phyloP scores from a whole-genome alignment of 1,139 yeast species.

The Pichia sp. region DNA sequence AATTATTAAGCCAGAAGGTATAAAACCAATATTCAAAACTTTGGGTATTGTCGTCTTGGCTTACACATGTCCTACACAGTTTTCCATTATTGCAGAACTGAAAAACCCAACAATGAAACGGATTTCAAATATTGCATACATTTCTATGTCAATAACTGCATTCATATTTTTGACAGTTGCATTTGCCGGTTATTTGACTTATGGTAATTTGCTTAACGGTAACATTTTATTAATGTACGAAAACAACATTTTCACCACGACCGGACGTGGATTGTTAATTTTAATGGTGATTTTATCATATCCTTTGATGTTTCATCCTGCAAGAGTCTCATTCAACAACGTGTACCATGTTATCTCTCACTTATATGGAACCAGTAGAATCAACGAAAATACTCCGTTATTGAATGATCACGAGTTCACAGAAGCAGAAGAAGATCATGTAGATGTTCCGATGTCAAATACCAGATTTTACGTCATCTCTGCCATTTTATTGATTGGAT shows the following conservation, averaged over 20 bases:
- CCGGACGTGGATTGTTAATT: conserved; percentile 72
- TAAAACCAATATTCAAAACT: conserved; percentile 61
- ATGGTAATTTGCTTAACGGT: conserved; percentile 71
- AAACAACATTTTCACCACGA: conserved; percentile 37
- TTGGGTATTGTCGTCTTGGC: conserved; percentile 93
- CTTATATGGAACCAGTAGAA: conserved; percentile 1
- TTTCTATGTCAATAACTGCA: conserved; percentile 51
- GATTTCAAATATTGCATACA: conserved; percentile 42
- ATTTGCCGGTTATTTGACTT: conserved; percentile 74
- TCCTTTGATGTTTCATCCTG: conserved; percentile 91
- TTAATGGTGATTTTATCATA: conserved; percentile 79
- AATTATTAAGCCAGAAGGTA: conserved; percentile 44
- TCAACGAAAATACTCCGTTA: conserved; percentile 9
- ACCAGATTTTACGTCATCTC: conserved; percentile 42
- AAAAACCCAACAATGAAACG: conserved; percentile 44
- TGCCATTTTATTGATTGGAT: conserved; percentile 32
- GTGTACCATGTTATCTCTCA: conserved; percentile 44
- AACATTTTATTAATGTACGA: conserved; percentile 69
- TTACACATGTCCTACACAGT: conserved; percentile 92
- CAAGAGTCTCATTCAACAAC: conserved; percentile 77
- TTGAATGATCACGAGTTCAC: conserved; percentile 1
- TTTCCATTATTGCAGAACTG: conserved; percentile 81
- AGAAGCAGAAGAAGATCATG: conserved; percentile 4
- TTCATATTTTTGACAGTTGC: conserved; percentile 65
- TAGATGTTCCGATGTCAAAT: conserved; percentile 44